These are phyloP conservation scores for Ogataea dorogensis DNA, from an alignment of 805 yeast species.

Conservation along the genomic window DNA sequence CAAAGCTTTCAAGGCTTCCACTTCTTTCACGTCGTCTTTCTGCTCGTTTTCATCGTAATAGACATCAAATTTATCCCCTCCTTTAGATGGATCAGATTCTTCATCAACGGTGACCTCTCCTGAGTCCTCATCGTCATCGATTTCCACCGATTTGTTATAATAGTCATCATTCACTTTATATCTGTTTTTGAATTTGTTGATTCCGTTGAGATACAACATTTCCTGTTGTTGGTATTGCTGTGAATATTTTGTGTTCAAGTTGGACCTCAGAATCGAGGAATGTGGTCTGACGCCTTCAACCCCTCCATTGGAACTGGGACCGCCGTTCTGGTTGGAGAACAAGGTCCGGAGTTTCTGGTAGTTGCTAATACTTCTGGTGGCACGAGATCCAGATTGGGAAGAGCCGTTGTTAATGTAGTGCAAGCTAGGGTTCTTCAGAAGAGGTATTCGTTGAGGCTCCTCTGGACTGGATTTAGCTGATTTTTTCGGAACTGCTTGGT, in stretches of 20 bases:
- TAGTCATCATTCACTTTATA: conserved; percentile 46
- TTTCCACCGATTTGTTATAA: conserved; percentile 49
- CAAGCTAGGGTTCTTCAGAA: conserved; percentile 7
- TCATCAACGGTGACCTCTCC: conserved; percentile 28
- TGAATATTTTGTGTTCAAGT: conserved; percentile 33
- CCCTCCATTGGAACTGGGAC: conserved; percentile 3
- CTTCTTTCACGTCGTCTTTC: conserved; percentile 26
- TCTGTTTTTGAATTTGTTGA: conserved; percentile 34
- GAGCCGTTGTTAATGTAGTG: conserved; percentile 7
- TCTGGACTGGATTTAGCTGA: conserved; percentile 5
- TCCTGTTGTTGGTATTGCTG: conserved; percentile 53
- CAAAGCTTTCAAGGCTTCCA: conserved; percentile 32
- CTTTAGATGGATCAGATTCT: conserved; percentile 21
- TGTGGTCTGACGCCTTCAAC: conserved; percentile 28
- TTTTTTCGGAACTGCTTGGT: conserved; percentile 4
- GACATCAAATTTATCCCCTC: conserved; percentile 18
- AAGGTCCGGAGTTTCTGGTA: conserved; percentile 20
- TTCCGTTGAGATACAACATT: conserved; percentile 47
- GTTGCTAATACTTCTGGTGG: conserved; percentile 17
- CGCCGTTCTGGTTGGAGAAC: conserved; percentile 8
- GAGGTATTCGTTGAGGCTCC: conserved; percentile 8
- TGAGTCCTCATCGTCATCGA: conserved; percentile 36
- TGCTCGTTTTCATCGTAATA: conserved; percentile 20
- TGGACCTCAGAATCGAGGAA: conserved; percentile 30
- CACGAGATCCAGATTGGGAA: conserved; percentile 15